Conservation (phyloP, 2,329 filamentous ascomycete species). For the Penicillium sp. region DNA sequence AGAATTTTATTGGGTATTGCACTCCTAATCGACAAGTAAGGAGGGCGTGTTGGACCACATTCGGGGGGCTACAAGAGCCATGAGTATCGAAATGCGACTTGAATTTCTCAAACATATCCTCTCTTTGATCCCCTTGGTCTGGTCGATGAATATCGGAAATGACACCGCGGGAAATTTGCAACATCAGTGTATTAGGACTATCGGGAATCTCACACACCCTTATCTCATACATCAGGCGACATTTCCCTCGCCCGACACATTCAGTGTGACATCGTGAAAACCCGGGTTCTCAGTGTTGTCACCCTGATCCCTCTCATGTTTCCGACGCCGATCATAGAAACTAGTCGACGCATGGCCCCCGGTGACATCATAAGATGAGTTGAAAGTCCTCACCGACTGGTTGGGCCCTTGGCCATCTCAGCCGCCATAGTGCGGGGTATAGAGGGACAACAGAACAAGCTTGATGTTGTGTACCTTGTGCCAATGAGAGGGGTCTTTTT, state of each 20-base stretch:
- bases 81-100: no score
- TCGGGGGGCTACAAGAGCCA: no score
- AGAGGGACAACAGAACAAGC: background rate
- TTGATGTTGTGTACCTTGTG: background rate
- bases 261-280: background rate
- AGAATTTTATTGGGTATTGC: no score
- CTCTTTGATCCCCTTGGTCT: no score
- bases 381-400: conserved; percentile 14
- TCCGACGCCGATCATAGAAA: conserved; percentile 9
- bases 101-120: no score
- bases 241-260: background rate
- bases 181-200: no score
- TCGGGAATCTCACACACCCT: no score
- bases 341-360: background rate
- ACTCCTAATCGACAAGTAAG: no score
- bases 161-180: no score
- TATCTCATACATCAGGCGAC: background rate
- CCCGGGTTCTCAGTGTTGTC: background rate
- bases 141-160: no score
- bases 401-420: conserved; percentile 2
- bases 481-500: background rate
- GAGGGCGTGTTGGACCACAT: no score
- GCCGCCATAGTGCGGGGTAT: conserved; percentile 8
- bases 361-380: conserved; percentile 14
- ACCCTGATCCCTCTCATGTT: conserved; percentile 1